A percentile compares a stretch with the other conserved stretches of the same genome.
Conservation (phyloP, 768 basidiomycete genomes). For the Gautieria morchelliformis region DNA sequence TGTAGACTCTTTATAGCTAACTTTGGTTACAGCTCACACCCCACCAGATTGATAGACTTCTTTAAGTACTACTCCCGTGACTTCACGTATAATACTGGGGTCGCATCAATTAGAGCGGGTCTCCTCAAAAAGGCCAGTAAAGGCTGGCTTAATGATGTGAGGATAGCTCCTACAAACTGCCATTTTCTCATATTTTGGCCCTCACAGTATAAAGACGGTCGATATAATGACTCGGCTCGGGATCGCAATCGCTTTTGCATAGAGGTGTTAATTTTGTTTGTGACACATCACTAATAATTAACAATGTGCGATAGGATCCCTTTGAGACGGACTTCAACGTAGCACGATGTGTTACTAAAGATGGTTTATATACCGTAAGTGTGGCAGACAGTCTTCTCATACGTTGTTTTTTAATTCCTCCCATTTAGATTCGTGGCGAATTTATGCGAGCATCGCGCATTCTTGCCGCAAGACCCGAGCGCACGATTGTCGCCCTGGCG, state of each 20-base stretch:
- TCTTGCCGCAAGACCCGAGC: slow-evolving; percentile 66
- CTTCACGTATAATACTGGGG: slow-evolving; percentile 84
- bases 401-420: slow-evolving; percentile 8
- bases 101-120: slow-evolving; percentile 85
- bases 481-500: slow-evolving; percentile 72
- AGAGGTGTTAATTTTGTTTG: slow-evolving; percentile 46
- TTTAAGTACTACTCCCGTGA: slow-evolving; percentile 94
- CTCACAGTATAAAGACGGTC: slow-evolving; percentile 14
- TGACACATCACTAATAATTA: background rate
- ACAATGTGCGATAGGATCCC: slow-evolving; percentile 56
- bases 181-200: slow-evolving; percentile 27
- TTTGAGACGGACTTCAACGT: slow-evolving; percentile 97
- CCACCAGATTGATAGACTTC: slow-evolving; percentile 82
- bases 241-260: slow-evolving; percentile 95
- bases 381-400: background rate
- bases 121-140: slow-evolving; percentile 84
- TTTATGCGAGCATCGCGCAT: slow-evolving; percentile 95
- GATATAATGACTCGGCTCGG: slow-evolving; percentile 54
- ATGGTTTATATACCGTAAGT: slow-evolving; percentile 87
- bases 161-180: slow-evolving; percentile 25
- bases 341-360: slow-evolving; percentile 90
- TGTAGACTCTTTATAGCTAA: slow-evolving; percentile 19
- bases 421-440: slow-evolving; percentile 83
- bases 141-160: slow-evolving; percentile 90
- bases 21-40: slow-evolving; percentile 6